These are phyloP conservation scores for Exobasidium cylindrosporum DNA, from an alignment of 1,284 basidiomycete genomes.

Conservation along the genomic window DNA sequence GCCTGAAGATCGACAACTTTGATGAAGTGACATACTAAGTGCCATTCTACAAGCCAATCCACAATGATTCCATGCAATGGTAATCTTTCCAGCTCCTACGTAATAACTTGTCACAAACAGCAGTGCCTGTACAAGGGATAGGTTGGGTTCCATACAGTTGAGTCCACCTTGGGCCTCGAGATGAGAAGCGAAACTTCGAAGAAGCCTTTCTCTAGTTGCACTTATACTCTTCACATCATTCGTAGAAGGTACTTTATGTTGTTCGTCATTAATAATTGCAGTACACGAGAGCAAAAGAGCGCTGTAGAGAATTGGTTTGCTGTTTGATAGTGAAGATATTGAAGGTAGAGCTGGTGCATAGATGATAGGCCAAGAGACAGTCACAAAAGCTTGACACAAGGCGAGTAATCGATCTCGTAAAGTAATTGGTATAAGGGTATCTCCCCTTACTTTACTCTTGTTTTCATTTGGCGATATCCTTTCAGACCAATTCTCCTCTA, in stretches of 20 bases:
- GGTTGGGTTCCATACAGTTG: background rate
- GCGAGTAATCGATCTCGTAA: background rate
- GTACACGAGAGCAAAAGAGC: background rate
- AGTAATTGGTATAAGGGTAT: background rate
- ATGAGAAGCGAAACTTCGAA: background rate
- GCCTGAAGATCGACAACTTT: background rate
- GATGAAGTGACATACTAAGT: background rate
- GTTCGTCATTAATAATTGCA: background rate
- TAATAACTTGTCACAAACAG: background rate
- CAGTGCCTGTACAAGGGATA: background rate
- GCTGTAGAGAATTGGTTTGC: background rate
- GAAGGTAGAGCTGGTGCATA: background rate
- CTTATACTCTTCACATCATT: no score
- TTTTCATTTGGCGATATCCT: no score
- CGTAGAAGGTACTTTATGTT: background rate
- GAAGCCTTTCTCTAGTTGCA: background rate
- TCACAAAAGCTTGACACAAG: background rate
- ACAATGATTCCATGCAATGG: background rate
- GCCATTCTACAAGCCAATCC: background rate
- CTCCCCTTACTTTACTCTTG: no score
- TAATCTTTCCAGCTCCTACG: background rate
- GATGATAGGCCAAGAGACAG: background rate
- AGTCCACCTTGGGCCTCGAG: background rate
- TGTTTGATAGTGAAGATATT: background rate
- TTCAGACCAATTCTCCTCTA: no score